phyloP scores from a whole-genome alignment of 805 yeast genomes.

The Lipomyces spencermartinsiae region DNA sequence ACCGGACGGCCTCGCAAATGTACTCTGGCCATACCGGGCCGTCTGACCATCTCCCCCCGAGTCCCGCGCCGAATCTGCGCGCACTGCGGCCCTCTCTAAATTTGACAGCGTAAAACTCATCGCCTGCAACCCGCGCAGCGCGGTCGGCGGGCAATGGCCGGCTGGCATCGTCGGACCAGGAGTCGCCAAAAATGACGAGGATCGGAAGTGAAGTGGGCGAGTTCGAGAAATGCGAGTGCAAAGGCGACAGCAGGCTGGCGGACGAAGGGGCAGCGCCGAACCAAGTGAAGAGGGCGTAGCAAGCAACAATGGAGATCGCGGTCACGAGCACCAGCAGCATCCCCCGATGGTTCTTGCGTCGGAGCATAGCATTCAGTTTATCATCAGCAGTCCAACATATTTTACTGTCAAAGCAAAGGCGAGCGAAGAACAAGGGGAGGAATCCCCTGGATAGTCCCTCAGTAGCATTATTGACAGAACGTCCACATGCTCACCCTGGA shows the following conservation, averaged over 20 bases:
- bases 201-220: not conserved
- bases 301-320: slow-evolving; percentile 11
- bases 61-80: slow-evolving; percentile 29
- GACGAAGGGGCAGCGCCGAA: not conserved
- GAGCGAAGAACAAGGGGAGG: not conserved
- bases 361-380: slow-evolving; percentile 11
- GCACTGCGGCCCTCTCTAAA: slow-evolving; percentile 10
- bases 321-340: slow-evolving; percentile 1
- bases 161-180: slow-evolving; percentile 37
- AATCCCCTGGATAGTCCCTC: too few relatives aligned
- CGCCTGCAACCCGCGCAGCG: not conserved
- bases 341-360: slow-evolving; percentile 13
- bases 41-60: slow-evolving; percentile 33
- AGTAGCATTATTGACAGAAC: too few relatives aligned
- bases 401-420: not conserved
- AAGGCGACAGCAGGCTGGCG: not conserved
- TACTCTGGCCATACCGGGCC: slow-evolving; percentile 38
- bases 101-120: not conserved
- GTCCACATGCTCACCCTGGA: too few relatives aligned
- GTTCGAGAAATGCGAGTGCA: not conserved
- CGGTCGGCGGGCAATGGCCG: slow-evolving; percentile 21
- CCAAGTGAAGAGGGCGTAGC: not conserved
- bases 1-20: slow-evolving; percentile 18
- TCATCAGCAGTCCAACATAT: not conserved
- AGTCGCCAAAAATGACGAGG: slow-evolving; percentile 35